Percentiles rank a stretch among this genome's conserved stretches.
These are phyloP conservation scores for Scytalidium sp. DNA, from an alignment of 2,329 filamentous ascomycete species.

Conservation along the genomic window DNA sequence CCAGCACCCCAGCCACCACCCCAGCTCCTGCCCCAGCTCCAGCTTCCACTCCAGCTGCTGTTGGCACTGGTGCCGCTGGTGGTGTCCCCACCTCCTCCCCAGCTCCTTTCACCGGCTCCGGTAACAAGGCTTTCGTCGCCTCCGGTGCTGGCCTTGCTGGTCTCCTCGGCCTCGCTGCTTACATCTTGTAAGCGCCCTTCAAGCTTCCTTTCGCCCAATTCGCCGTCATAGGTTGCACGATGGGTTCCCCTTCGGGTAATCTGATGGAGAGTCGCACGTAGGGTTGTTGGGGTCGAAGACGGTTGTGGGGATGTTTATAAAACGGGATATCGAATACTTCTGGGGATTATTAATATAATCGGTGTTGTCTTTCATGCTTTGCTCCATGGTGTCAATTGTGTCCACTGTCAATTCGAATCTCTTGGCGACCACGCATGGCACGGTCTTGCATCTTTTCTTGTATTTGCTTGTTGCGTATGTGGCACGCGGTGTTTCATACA, in stretches of 20 bases:
- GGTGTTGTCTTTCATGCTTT: constrained; percentile 35
- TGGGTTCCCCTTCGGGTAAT: constrained; percentile 29
- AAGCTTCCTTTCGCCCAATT: constrained; percentile 47
- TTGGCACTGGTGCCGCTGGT: constrained; percentile 11
- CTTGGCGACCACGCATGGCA: constrained; percentile 29
- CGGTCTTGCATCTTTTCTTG: constrained; percentile 36
- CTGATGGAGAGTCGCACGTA: constrained; percentile 32
- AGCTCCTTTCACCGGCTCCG: constrained; percentile 46
- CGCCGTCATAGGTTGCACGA: constrained; percentile 35
- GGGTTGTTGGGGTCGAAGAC: constrained; percentile 30
- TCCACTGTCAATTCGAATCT: constrained; percentile 12
- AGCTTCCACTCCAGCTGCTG: constrained; percentile 20
- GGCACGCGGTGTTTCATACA: constrained; percentile 26
- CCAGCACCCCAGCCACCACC: constrained; percentile 21
- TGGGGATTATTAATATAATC: constrained; percentile 34
- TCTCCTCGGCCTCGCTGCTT: constrained; percentile 56
- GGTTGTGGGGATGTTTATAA: constrained; percentile 39
- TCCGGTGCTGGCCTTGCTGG: constrained; percentile 59
- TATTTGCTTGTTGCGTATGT: constrained; percentile 39
- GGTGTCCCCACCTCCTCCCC: constrained; percentile 26
- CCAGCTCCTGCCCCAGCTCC: constrained; percentile 27
- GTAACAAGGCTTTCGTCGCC: constrained; percentile 52
- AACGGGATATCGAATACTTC: not conserved
- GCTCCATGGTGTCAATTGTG: constrained; percentile 32
- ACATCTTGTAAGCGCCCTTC: constrained; percentile 28